Evolutionary conservation across 345 rosid species (phyloP).

Genomic region (Sisymbrium altissimum): DNA sequence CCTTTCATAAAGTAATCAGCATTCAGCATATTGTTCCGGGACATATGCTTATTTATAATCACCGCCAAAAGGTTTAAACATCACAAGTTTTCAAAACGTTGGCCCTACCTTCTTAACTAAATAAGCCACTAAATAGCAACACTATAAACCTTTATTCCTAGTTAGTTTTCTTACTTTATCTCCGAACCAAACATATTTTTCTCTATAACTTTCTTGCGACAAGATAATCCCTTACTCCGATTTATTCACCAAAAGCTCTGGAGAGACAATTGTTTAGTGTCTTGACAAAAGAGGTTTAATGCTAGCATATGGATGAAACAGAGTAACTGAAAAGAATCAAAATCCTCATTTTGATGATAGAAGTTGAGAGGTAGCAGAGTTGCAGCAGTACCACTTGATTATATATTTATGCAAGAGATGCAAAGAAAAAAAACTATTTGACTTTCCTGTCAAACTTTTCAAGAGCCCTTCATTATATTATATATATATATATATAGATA

Average conservation of each 20-base stretch:
- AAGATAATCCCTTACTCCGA: not conserved
- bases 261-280: not conserved
- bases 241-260: not conserved
- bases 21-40: not conserved
- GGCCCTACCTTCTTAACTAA: not conserved
- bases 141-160: too few species aligned
- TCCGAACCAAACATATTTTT: too few species aligned
- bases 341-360: not conserved
- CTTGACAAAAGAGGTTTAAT: not conserved
- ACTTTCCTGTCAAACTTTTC: conserved; percentile 7
- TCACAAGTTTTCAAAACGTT: not conserved
- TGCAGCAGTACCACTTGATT: not conserved
- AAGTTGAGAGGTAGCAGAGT: not conserved
- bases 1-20: not conserved
- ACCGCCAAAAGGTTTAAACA: not conserved
- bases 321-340: not conserved
- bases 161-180: too few species aligned
- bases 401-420: not conserved
- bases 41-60: not conserved
- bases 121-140: not conserved
- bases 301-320: not conserved
- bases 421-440: not conserved
- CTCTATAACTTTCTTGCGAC: not conserved
- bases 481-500: conserved; percentile 18
- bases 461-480: conserved; percentile 10